A percentile compares a stretch with the other conserved stretches of the same genome.
Conservation (phyloP, 2,329 filamentous ascomycete genomes). For the Zymoseptoria passerinii region DNA sequence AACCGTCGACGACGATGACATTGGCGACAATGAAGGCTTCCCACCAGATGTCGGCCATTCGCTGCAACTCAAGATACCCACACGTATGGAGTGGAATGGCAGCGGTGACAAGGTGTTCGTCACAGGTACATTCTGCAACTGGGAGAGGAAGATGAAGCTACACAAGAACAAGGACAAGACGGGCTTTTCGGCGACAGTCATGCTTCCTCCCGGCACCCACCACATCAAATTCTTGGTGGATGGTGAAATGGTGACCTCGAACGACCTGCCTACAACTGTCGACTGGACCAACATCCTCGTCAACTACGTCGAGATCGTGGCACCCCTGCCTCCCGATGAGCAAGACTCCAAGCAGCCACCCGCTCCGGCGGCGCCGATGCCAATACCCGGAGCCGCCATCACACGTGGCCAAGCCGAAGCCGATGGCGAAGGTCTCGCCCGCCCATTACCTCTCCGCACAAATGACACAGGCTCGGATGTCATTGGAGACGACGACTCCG, state of each 20-base stretch:
- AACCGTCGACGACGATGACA: slow-evolving; percentile 64
- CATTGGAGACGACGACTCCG: slow-evolving; percentile 12
- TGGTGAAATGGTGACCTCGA: slow-evolving; percentile 82
- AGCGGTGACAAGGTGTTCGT: slow-evolving; percentile 83
- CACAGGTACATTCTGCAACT: slow-evolving; percentile 93
- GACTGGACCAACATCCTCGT: slow-evolving; percentile 97
- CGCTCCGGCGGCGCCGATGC: slow-evolving; percentile 24
- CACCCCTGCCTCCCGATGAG: slow-evolving; percentile 18
- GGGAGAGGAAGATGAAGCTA: slow-evolving; percentile 88
- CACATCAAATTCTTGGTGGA: slow-evolving; percentile 96
- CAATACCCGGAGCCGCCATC: slow-evolving; percentile 24
- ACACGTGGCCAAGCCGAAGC: slow-evolving; percentile 16
- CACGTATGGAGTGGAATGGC: slow-evolving; percentile 73
- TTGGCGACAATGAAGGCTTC: slow-evolving; percentile 57
- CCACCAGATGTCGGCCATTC: slow-evolving; percentile 50
- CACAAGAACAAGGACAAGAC: slow-evolving; percentile 54
- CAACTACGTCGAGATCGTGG: slow-evolving; percentile 84
- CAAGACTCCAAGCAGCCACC: slow-evolving; percentile 18
- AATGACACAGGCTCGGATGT: slow-evolving; percentile 19
- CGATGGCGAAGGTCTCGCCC: slow-evolving; percentile 27
- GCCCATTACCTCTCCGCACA: slow-evolving; percentile 47
- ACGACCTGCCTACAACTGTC: slow-evolving; percentile 83
- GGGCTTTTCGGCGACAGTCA: slow-evolving; percentile 67
- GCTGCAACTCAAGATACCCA: slow-evolving; percentile 70
- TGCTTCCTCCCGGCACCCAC: slow-evolving; percentile 85